Conservation (phyloP, 2,329 filamentous ascomycete genomes). For the Neofusicoccum cordaticola region DNA sequence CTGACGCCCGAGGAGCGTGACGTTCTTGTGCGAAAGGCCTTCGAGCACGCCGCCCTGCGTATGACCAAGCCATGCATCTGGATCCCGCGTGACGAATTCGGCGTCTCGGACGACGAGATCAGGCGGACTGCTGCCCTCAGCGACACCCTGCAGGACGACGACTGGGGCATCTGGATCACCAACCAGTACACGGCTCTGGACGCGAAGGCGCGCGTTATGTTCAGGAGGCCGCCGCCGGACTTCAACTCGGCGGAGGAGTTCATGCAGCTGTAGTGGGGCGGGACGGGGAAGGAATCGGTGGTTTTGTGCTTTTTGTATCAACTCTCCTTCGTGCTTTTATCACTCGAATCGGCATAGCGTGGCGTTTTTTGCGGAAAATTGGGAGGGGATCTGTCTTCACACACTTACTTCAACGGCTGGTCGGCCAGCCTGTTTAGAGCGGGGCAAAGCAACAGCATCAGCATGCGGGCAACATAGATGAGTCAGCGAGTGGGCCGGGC, state of each 20-base stretch:
- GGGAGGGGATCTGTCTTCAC: too few species aligned
- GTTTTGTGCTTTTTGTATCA: too few species aligned
- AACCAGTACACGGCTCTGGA: conserved; percentile 90
- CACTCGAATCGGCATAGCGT: too few species aligned
- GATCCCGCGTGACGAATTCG: conserved; percentile 88
- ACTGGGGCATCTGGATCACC: conserved; percentile 80
- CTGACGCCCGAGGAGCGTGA: conserved; percentile 87
- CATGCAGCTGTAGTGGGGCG: conserved; percentile 7
- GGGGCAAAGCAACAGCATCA: too few species aligned
- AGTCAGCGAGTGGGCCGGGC: too few species aligned
- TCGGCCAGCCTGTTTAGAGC: too few species aligned
- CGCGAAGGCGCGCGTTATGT: conserved; percentile 77
- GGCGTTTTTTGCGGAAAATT: neutral
- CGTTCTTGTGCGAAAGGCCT: conserved; percentile 78
- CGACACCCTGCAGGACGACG: conserved; percentile 63
- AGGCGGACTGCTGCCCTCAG: conserved; percentile 34
- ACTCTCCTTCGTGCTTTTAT: too few species aligned
- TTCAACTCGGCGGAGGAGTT: conserved; percentile 17
- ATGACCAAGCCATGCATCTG: conserved; percentile 84
- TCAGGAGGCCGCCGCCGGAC: conserved; percentile 80
- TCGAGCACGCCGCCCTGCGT: conserved; percentile 84
- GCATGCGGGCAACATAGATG: too few species aligned
- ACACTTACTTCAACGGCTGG: too few species aligned
- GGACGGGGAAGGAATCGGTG: too few species aligned
- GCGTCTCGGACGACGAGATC: conserved; percentile 89